Evolutionary conservation across 2,329 filamentous ascomycete species (phyloP), one percentile per base, ranked within the genome.

Genomic region (Neobulgaria alba): DNA sequence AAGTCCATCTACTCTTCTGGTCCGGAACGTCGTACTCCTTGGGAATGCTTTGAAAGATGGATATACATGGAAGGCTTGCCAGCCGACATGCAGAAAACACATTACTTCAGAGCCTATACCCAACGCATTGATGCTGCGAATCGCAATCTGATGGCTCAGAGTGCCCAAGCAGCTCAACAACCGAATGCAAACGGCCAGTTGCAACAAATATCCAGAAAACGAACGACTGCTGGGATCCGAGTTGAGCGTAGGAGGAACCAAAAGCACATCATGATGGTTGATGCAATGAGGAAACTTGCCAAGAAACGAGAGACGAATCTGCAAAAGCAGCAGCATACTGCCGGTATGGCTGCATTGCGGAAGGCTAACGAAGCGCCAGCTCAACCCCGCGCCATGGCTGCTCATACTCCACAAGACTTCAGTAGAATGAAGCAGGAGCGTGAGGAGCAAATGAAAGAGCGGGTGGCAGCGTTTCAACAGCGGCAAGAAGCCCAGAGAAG

Each of bases 41-140:
- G 92, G 92, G 92, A 98, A 65, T 98, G 92, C 59, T 98, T 98
- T 55, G 92, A 98, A 63, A 77, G 92, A 32, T 98, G 90, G 90
- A 84, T 95, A 40, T 81, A 85, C 52, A 68, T 96, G 10, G 92
- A 96, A 64, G 88, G 89, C 1, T 69, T 95, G 29, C 90, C 92
- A 3, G 77, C 82, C 9, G 92, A 98, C 50, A 93, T 96, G 82
- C 81, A 84, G 14, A 95, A 95, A 65, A 95, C 87, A 0, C 83
- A 89, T 33, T 98, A 96, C 60, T 98, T 96, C 71, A 86, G 88
- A 56, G 65, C 74, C 1, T 82, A 80, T 57, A 77, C 75, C 49
- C 65, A 64, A 8, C 66, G 78, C 19, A 78, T 82, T 19, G 75
- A 80, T 41, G 63, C 68, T 7, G 77, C 75, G 1, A 75, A 80